Conservation (phyloP, 306 rosid species). For the Hippophae tibetana region DNA sequence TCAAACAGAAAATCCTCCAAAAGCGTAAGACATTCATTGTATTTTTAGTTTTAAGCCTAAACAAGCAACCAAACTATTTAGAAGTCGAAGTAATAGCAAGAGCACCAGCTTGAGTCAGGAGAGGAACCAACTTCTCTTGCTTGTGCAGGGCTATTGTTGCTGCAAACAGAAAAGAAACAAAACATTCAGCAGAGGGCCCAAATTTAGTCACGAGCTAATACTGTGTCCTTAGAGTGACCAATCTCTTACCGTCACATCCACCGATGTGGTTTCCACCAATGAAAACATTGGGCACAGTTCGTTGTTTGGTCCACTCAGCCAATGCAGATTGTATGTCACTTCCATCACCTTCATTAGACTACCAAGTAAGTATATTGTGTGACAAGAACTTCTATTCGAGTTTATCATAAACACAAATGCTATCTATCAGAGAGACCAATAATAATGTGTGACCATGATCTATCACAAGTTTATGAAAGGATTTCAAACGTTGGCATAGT, state of each 20-base stretch:
- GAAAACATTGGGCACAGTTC: slow-evolving; percentile 64
- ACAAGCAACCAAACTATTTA: background rate
- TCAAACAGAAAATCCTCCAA: background rate
- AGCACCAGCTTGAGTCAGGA: slow-evolving; percentile 63
- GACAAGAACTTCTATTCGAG: background rate
- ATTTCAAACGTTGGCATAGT: no score
- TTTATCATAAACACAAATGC: background rate
- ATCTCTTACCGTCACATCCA: no score
- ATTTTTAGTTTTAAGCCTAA: background rate
- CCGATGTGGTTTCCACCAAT: no score
- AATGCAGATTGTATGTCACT: slow-evolving; percentile 56
- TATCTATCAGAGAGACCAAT: no score
- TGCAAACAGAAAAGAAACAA: slow-evolving; percentile 22
- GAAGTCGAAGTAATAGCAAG: slow-evolving; percentile 28
- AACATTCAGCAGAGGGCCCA: background rate
- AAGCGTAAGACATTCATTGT: background rate
- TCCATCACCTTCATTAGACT: slow-evolving; percentile 67
- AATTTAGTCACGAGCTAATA: background rate
- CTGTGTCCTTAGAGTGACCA: no score
- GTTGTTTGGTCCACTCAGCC: slow-evolving; percentile 57
- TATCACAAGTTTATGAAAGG: no score
- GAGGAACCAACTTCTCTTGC: slow-evolving; percentile 60
- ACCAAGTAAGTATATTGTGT: background rate
- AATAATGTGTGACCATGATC: background rate
- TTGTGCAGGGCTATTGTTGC: slow-evolving; percentile 45